Conservation (phyloP, 2,329 filamentous ascomycete species). For the Calonectria multiphialidica region DNA sequence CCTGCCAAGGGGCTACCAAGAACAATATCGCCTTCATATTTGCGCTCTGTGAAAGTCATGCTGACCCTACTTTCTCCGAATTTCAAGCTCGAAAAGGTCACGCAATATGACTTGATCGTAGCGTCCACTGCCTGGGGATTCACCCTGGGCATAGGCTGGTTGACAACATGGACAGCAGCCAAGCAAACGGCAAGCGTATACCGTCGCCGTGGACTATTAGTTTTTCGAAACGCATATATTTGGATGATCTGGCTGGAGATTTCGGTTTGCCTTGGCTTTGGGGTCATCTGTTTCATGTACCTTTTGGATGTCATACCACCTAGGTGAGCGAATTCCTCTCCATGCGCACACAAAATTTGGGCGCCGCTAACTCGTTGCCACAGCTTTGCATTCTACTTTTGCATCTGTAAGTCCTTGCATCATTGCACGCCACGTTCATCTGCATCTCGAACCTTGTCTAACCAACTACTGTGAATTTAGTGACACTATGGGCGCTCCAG, state of each 20-base stretch:
- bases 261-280: background rate
- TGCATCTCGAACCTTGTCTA: too few species aligned
- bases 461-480: background rate
- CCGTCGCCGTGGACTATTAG: background rate
- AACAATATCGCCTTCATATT: background rate
- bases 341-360: too few species aligned
- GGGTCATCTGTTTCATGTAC: constrained; percentile 6
- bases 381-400: background rate
- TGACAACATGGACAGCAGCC: constrained; percentile 50
- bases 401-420: background rate
- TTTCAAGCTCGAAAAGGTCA: constrained; percentile 21
- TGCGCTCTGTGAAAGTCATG: background rate
- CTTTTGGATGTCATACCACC: background rate
- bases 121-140: constrained; percentile 51
- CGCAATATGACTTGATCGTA: constrained; percentile 20
- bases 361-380: background rate
- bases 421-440: background rate
- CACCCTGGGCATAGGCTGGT: constrained; percentile 51
- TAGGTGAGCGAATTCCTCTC: background rate
- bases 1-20: background rate
- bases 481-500: background rate
- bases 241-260: constrained; percentile 5
- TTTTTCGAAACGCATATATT: background rate
- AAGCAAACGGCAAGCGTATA: constrained; percentile 49
- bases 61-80: background rate